Evolutionary conservation across 768 basidiomycete genomes (phyloP), one percentile per base, ranked within the genome.

Genomic region (Pleurotus giganteus): DNA sequence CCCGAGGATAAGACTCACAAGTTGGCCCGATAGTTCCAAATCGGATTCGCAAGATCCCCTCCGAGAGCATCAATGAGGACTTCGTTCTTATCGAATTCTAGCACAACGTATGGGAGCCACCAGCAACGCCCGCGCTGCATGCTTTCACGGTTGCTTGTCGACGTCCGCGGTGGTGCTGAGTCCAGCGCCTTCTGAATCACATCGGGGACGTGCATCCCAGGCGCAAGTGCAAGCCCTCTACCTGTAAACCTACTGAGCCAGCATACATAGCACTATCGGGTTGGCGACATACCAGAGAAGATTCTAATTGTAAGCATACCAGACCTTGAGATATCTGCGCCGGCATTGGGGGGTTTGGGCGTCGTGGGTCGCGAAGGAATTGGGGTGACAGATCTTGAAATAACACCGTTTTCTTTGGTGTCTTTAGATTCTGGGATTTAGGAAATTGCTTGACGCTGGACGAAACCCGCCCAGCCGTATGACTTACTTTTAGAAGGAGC

Each of bases 81-180:
- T 70, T 98, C 95, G 71, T 98, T 98, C 79, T 93, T 94, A 74
- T 94, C 91, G 75, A 95, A 96, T 73, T 98, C 95, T 61, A 99
- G 86, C 37, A 98, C 97, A 67, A 98, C 90, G 62, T 90, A 98
- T 26, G 97, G 97, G 31, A 99, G 80, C 91, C 90, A 94, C 93
- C 92, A 94, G 71, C 86, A 89, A 57, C 94, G 92, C 70, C 87
- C 92, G 60, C 97, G 81, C 68, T 96, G 94, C 68, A 95, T 74
- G 65, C 91, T 94, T 63, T 98, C 96, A 42, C 95, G 82, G 68
- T 91, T 88, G 69, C 84, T 86, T 4, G 82, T 80, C 5, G 83
- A 81, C 43, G 75, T 76, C 46, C 84, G 75, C 6, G 81, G 72
- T 3, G 82, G 81, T 4, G 79, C 73, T 15, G 81, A 76, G 55